Evolutionary conservation across 345 rosid genomes (phyloP).

Genomic region (Salix arbutifolia): DNA sequence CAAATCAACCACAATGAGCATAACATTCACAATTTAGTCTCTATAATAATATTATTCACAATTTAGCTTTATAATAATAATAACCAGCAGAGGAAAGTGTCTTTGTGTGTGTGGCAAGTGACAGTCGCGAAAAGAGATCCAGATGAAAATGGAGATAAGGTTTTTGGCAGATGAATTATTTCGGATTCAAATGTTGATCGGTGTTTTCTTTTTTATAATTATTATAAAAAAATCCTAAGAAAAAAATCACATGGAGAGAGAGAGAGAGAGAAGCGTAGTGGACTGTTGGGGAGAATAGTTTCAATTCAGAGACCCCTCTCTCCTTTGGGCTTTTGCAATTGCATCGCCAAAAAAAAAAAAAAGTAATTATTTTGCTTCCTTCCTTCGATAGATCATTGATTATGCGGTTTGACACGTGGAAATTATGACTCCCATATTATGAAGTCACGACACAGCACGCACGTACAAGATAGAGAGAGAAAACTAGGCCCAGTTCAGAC

Average conservation of each 20-base stretch:
- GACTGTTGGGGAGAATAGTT: neutral
- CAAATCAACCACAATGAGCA: neutral
- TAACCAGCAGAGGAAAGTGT: neutral
- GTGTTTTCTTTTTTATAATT: neutral
- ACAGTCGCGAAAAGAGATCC: neutral
- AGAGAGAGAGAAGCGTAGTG: neutral
- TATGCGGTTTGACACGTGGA: constrained; percentile 6
- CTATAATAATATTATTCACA: neutral
- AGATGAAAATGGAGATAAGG: no score
- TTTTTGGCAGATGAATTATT: neutral
- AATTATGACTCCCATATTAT: neutral
- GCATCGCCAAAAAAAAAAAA: neutral
- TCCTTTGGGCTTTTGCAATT: neutral
- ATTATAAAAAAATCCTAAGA: no score
- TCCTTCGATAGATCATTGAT: neutral
- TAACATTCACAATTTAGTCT: neutral
- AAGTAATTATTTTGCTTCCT: neutral
- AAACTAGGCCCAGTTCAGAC: neutral
- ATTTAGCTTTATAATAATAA: no score
- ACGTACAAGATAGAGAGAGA: neutral
- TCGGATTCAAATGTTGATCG: neutral
- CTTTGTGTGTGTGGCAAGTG: neutral
- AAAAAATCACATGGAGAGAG: neutral
- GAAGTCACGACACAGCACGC: neutral
- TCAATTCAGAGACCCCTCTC: neutral